Evolutionary conservation across 1,284 basidiomycete genomes (phyloP).

Genomic region (Coniferiporia sulphurascens): DNA sequence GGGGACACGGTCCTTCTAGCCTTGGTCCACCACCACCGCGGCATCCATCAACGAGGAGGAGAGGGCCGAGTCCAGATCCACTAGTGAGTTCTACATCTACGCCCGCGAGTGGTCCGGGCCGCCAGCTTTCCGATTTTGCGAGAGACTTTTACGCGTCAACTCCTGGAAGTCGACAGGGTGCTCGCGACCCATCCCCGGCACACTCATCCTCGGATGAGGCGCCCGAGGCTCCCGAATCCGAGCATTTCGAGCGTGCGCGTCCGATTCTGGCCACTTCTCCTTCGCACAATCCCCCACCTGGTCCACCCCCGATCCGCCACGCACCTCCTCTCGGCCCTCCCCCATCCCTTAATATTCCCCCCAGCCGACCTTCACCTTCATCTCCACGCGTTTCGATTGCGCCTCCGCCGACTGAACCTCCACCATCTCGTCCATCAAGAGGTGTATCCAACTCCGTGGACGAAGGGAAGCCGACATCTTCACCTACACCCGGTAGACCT

Average conservation of each 20-base stretch:
- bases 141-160: constrained; percentile 48
- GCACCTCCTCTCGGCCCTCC: background rate
- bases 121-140: constrained; percentile 44
- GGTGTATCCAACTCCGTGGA: constrained; percentile 27
- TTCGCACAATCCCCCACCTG: constrained; percentile 24
- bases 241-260: constrained; percentile 6
- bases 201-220: constrained; percentile 1
- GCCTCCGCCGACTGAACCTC: constrained; percentile 28
- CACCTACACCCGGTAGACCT: constrained; percentile 60
- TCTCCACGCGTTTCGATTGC: constrained; percentile 15
- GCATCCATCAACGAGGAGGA: constrained; percentile 19
- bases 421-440: constrained; percentile 24
- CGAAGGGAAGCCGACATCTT: constrained; percentile 55
- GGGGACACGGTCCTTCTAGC: background rate
- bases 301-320: constrained; percentile 18
- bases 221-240: background rate
- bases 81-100: constrained; percentile 18
- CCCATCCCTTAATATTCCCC: constrained; percentile 8
- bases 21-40: constrained; percentile 22
- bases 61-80: constrained; percentile 12
- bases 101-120: constrained; percentile 11
- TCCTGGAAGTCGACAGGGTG: background rate
- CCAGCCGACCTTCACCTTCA: constrained; percentile 1
- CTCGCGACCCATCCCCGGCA: constrained; percentile 4
- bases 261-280: background rate